Conservation (phyloP, 805 yeast genomes). For the Candida patagonica region DNA sequence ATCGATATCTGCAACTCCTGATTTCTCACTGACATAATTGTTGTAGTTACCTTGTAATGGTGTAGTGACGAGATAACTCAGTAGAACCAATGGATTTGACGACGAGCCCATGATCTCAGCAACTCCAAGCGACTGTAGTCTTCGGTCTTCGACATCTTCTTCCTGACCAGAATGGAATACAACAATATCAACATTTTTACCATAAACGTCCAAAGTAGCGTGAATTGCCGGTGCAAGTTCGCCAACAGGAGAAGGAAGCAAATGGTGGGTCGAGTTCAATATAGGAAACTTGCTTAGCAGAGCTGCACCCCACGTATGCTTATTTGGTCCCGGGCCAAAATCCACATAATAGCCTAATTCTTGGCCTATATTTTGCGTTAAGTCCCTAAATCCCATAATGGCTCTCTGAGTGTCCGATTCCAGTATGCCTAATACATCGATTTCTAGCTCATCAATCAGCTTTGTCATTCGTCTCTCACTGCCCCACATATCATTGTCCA, state of each 20-base stretch:
- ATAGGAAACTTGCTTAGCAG: slow-evolving; percentile 91
- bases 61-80: slow-evolving; percentile 83
- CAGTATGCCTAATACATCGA: slow-evolving; percentile 83
- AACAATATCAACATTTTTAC: slow-evolving; percentile 78
- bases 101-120: slow-evolving; percentile 71
- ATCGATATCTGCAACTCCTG: slow-evolving; percentile 91
- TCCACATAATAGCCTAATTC: slow-evolving; percentile 92
- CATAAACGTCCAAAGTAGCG: slow-evolving; percentile 89
- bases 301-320: slow-evolving; percentile 98
- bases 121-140: slow-evolving; percentile 71
- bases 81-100: slow-evolving; percentile 71
- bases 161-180: slow-evolving; percentile 99
- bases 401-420: slow-evolving; percentile 92
- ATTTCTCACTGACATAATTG: slow-evolving; percentile 73
- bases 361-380: slow-evolving; percentile 84
- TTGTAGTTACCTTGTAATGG: slow-evolving; percentile 88
- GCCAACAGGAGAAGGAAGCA: slow-evolving; percentile 94
- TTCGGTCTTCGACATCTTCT: slow-evolving; percentile 90
- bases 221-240: slow-evolving; percentile 97
- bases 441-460: slow-evolving; percentile 72
- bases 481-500: slow-evolving; percentile 98
- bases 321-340: slow-evolving; percentile 95
- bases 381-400: slow-evolving; percentile 90
- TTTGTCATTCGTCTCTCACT: slow-evolving; percentile 84
- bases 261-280: slow-evolving; percentile 77